Conservation (phyloP, 768 basidiomycete genomes). For the Hygrocybe coccinea region DNA sequence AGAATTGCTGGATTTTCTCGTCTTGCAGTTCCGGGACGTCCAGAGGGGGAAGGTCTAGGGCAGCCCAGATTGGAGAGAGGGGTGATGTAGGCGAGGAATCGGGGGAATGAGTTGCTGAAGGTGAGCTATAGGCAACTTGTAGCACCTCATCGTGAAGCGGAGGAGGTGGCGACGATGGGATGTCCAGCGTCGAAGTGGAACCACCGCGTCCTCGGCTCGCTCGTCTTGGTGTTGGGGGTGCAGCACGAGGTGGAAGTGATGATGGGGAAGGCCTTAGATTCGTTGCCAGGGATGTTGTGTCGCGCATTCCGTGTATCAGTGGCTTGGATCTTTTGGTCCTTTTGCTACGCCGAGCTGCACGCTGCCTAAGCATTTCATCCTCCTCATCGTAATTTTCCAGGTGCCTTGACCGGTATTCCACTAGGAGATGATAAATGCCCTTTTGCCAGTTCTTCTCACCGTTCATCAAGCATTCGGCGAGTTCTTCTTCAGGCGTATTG, state of each 20-base stretch:
- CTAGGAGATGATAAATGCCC: slow-evolving; percentile 88
- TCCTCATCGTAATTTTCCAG: slow-evolving; percentile 73
- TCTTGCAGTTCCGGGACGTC: slow-evolving; percentile 70
- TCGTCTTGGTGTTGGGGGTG: slow-evolving; percentile 59
- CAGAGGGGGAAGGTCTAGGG: slow-evolving; percentile 39
- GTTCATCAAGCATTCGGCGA: slow-evolving; percentile 62
- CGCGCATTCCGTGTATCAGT: slow-evolving; percentile 15
- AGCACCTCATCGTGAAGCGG: not conserved
- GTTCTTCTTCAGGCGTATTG: slow-evolving; percentile 65
- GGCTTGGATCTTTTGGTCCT: slow-evolving; percentile 30
- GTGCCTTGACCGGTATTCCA: slow-evolving; percentile 72
- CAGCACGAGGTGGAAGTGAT: slow-evolving; percentile 48
- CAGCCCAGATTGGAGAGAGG: slow-evolving; percentile 27
- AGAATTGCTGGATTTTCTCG: slow-evolving; percentile 75
- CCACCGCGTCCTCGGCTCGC: slow-evolving; percentile 34
- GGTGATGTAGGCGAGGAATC: slow-evolving; percentile 21
- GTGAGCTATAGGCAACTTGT: not conserved
- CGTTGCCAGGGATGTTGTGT: slow-evolving; percentile 22
- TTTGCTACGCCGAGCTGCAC: slow-evolving; percentile 32
- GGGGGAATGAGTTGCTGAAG: slow-evolving; percentile 10
- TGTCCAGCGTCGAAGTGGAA: not conserved
- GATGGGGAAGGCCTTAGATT: slow-evolving; percentile 29
- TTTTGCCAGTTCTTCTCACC: slow-evolving; percentile 87
- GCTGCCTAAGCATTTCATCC: slow-evolving; percentile 31
- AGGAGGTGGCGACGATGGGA: slow-evolving; percentile 4